phyloP scores from a whole-genome alignment of 441 rosid genomes.

The Corymbia citriodora region DNA sequence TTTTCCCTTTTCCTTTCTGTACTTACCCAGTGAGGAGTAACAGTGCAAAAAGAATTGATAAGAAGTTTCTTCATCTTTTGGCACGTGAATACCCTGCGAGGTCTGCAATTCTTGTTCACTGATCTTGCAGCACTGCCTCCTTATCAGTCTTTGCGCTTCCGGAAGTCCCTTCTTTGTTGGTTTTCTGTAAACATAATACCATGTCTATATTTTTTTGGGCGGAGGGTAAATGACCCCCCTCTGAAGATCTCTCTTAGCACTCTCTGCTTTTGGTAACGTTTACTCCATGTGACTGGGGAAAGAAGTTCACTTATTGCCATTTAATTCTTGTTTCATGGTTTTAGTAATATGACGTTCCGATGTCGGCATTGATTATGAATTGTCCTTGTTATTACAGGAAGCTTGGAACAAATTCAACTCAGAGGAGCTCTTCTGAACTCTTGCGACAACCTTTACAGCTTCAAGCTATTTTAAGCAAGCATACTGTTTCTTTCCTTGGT shows the following conservation, averaged over 20 bases:
- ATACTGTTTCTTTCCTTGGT: not conserved
- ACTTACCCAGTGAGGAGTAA: not conserved
- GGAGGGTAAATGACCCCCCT: not conserved
- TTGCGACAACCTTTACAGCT: not conserved
- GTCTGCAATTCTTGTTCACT: not conserved
- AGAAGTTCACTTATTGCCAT: not conserved
- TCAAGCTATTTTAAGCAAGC: not conserved
- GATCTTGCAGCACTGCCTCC: not conserved
- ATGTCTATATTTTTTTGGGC: not conserved
- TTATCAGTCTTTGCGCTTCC: not conserved
- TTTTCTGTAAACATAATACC: not conserved
- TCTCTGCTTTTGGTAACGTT: not conserved
- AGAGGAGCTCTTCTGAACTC: not conserved
- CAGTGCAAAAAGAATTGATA: not conserved
- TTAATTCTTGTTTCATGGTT: not conserved
- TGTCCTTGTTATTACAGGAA: not conserved
- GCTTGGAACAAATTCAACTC: slow-evolving; percentile 2
- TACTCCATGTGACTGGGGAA: not conserved
- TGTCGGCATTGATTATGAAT: not conserved
- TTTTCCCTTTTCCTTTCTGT: not conserved
- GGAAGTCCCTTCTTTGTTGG: not conserved
- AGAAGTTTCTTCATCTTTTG: not conserved
- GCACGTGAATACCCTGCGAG: not conserved
- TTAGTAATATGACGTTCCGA: not conserved
- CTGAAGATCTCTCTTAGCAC: not conserved